Evolutionary conservation across 495 filamentous ascomycete species (phyloP).

Genomic region (Aspergillus incahuasiensis): DNA sequence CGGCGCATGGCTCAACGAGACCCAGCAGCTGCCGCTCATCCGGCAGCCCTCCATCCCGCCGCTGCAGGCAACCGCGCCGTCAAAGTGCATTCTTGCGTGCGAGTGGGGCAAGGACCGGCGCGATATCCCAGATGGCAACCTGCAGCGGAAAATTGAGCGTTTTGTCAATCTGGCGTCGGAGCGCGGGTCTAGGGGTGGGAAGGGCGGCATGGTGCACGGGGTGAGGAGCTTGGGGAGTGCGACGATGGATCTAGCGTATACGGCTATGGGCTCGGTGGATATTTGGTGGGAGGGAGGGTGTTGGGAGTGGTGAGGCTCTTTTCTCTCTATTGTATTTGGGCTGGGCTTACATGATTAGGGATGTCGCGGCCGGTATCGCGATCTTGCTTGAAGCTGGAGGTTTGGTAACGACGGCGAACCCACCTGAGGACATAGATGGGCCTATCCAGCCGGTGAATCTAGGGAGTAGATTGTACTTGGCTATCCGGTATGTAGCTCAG

Average conservation of each 20-base stretch:
- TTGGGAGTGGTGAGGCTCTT: slow-evolving; percentile 49
- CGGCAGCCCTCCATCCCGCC: slow-evolving; percentile 51
- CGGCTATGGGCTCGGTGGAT: slow-evolving; percentile 53
- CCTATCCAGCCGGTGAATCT: slow-evolving; percentile 53
- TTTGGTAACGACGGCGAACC: slow-evolving; percentile 62
- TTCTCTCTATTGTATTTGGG: not conserved
- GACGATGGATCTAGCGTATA: slow-evolving; percentile 53
- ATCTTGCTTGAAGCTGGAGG: slow-evolving; percentile 58
- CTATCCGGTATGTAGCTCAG: slow-evolving; percentile 55
- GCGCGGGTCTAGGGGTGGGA: slow-evolving; percentile 51
- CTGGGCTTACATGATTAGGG: slow-evolving; percentile 25
- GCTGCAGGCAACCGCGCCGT: slow-evolving; percentile 57
- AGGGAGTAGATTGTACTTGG: slow-evolving; percentile 61
- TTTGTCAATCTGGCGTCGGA: slow-evolving; percentile 68
- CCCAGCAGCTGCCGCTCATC: slow-evolving; percentile 52
- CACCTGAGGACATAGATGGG: slow-evolving; percentile 49
- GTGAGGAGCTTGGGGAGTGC: slow-evolving; percentile 57
- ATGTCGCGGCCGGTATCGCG: slow-evolving; percentile 54
- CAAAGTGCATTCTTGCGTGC: slow-evolving; percentile 62
- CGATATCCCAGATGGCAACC: slow-evolving; percentile 55
- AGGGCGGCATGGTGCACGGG: slow-evolving; percentile 60
- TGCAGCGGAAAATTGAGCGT: slow-evolving; percentile 63
- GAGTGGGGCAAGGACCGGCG: slow-evolving; percentile 71
- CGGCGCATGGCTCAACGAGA: slow-evolving; percentile 64
- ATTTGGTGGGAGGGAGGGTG: slow-evolving; percentile 58